Evolutionary conservation across 352 stramenopile species (phyloP).

Genomic region (Globisporangium solare): DNA sequence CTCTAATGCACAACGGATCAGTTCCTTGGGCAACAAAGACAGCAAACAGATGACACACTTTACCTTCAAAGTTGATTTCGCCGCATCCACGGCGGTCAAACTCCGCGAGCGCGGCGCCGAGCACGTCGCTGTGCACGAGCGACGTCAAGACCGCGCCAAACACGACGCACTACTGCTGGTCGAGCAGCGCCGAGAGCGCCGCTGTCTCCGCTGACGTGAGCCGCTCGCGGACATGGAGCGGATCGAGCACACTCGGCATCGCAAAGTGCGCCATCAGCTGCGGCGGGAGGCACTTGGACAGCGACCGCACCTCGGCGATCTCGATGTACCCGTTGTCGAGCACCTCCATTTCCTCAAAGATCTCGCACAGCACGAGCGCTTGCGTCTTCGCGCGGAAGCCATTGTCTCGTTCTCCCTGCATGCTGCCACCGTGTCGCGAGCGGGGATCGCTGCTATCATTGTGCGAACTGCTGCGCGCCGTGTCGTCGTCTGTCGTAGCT

Average conservation of each 20-base stretch:
- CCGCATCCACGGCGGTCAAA: conserved; percentile 55
- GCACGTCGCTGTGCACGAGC: conserved; percentile 40
- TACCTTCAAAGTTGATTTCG: conserved; percentile 59
- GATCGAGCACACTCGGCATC: conserved; percentile 14
- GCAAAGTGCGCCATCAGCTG: conserved; percentile 5
- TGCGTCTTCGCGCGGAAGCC: conserved; percentile 35
- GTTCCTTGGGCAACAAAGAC: neutral
- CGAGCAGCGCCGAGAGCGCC: conserved; percentile 20
- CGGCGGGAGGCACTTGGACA: conserved; percentile 24
- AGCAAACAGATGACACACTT: neutral
- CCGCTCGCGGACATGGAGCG: conserved; percentile 13
- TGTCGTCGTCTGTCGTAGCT: neutral
- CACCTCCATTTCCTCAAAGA: conserved; percentile 71
- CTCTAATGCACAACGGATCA: conserved; percentile 18
- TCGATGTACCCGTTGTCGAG: conserved; percentile 58
- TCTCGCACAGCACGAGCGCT: conserved; percentile 40
- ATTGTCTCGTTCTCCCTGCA: neutral
- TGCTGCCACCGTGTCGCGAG: too few species aligned
- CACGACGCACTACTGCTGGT: conserved; percentile 18
- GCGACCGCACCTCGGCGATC: conserved; percentile 61
- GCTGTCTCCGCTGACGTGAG: conserved; percentile 17
- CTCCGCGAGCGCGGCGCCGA: conserved; percentile 29
- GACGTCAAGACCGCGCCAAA: conserved; percentile 24
- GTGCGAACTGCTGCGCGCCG: neutral
- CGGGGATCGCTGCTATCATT: neutral